Conservation (phyloP, 352 stramenopile species). For the Phytophthora brassicae region DNA sequence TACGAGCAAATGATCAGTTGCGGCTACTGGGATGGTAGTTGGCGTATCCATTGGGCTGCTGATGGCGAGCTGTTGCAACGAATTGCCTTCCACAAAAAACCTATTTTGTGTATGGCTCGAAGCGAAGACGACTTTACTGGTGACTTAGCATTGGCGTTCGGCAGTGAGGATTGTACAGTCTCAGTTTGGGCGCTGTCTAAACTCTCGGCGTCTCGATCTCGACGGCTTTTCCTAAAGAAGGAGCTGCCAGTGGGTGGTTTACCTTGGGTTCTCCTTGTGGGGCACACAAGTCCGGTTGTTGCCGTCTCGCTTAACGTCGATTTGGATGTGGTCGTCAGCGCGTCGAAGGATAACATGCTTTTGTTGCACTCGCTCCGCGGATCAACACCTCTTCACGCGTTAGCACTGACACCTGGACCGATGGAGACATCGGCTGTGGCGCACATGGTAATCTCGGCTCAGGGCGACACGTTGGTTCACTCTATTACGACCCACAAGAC, state of each 20-base stretch:
- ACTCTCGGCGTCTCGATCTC: constrained; percentile 69
- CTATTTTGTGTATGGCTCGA: constrained; percentile 83
- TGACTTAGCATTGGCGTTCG: constrained; percentile 81
- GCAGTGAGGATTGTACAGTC: constrained; percentile 84
- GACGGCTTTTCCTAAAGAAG: constrained; percentile 86
- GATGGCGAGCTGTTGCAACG: constrained; percentile 83
- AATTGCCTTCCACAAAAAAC: constrained; percentile 89
- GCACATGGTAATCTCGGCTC: constrained; percentile 74
- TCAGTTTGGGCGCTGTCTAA: constrained; percentile 88
- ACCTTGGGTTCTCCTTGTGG: constrained; percentile 78
- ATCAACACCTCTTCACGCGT: constrained; percentile 70
- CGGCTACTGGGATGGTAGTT: constrained; percentile 87
- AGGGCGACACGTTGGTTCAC: constrained; percentile 75
- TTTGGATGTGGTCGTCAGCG: constrained; percentile 81
- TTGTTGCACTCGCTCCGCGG: constrained; percentile 77
- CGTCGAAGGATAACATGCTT: constrained; percentile 73
- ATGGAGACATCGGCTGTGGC: constrained; percentile 55
- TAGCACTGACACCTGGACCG: constrained; percentile 54
- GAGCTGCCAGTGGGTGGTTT: constrained; percentile 77
- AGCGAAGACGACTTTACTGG: constrained; percentile 87
- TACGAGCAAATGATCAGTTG: constrained; percentile 91
- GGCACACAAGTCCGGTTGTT: constrained; percentile 79
- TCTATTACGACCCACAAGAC: constrained; percentile 48
- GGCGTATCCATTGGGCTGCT: constrained; percentile 86
- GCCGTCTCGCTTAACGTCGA: constrained; percentile 80